A percentile compares a stretch with the other conserved stretches of the same genome.
Conservation (phyloP, 2,329 filamentous ascomycete species). For the Mycocentrospora acerina region DNA sequence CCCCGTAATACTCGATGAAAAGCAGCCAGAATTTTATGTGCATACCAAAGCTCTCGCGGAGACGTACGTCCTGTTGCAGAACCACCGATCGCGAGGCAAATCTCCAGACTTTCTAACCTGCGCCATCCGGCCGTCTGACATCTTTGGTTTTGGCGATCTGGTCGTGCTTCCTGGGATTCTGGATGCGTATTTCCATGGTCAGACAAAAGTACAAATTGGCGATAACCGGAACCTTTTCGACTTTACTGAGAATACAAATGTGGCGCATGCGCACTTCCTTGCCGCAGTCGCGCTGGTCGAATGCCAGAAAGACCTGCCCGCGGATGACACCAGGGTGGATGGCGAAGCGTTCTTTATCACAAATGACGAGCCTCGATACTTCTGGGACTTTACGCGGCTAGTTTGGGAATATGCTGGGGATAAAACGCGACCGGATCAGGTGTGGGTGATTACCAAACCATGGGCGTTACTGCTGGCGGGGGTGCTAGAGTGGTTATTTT, state of each 20-base stretch:
- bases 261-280: conserved; percentile 54
- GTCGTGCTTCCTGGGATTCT: conserved; percentile 49
- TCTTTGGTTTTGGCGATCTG: conserved; percentile 54
- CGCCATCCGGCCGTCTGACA: conserved; percentile 52
- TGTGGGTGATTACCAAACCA: conserved; percentile 48
- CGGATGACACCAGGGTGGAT: conserved; percentile 48
- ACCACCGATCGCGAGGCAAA: conserved; percentile 51
- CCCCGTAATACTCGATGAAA: conserved; percentile 47
- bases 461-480: conserved; percentile 46
- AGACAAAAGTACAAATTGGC: conserved; percentile 54
- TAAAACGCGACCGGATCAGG: conserved; percentile 36
- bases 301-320: conserved; percentile 42
- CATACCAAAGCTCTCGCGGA: conserved; percentile 55
- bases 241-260: conserved; percentile 56
- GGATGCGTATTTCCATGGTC: conserved; percentile 48
- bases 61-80: conserved; percentile 47
- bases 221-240: conserved; percentile 56
- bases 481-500: conserved; percentile 49
- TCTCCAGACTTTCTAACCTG: conserved; percentile 50
- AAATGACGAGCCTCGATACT: conserved; percentile 53
- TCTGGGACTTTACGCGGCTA: conserved; percentile 53
- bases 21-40: conserved; percentile 54
- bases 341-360: conserved; percentile 56
- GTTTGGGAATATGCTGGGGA: conserved; percentile 51
- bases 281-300: conserved; percentile 52